Conservation (phyloP, 306 rosid genomes). For the Medicago arabica region DNA sequence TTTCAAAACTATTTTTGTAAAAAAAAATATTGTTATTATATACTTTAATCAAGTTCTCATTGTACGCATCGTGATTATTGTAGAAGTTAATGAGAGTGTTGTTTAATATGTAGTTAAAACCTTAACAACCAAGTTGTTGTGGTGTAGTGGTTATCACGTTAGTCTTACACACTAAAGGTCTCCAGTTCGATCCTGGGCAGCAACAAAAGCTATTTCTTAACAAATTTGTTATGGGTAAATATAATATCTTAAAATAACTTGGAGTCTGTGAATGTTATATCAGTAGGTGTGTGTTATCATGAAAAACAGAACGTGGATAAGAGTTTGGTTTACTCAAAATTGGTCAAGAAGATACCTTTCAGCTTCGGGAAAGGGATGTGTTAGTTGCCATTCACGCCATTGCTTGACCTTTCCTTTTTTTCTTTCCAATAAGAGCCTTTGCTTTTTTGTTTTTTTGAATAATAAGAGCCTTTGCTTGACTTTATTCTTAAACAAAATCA, state of each 20-base stretch:
- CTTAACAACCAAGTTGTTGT: constrained; percentile 54
- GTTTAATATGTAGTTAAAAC: background rate
- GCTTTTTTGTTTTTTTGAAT: background rate
- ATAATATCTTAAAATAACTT: too few species aligned
- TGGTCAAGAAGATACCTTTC: background rate
- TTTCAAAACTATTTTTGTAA: too few species aligned
- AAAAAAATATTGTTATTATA: too few species aligned
- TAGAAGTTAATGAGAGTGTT: background rate
- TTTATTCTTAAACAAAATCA: background rate
- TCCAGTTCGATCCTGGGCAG: constrained; percentile 95
- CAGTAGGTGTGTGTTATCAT: too few species aligned
- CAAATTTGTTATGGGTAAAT: too few species aligned
- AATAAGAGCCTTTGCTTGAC: background rate
- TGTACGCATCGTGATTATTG: background rate
- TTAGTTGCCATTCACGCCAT: background rate
- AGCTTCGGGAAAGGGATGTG: background rate
- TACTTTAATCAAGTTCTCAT: background rate
- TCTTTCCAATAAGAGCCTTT: background rate
- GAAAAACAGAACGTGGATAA: background rate
- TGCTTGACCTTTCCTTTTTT: too few species aligned
- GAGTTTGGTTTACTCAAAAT: background rate
- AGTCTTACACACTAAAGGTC: constrained; percentile 98
- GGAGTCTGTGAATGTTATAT: too few species aligned
- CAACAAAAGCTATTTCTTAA: too few species aligned
- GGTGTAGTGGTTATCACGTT: constrained; percentile 98